Conservation (phyloP, 805 yeast species). For the Lachancea mirantina region DNA sequence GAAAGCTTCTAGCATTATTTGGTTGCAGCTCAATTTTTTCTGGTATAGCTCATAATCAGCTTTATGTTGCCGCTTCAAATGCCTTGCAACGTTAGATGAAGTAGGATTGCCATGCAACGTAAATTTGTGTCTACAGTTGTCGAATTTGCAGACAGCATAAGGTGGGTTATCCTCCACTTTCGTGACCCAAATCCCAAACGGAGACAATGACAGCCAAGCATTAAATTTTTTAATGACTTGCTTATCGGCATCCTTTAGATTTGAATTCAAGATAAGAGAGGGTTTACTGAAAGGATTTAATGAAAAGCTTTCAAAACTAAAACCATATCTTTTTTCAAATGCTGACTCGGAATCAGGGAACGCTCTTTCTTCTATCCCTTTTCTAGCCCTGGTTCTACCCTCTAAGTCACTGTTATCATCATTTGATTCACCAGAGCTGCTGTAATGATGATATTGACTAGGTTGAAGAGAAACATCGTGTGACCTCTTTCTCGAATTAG, state of each 20-base stretch:
- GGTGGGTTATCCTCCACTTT: conserved; percentile 9
- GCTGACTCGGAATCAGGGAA: neutral
- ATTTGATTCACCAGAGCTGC: neutral
- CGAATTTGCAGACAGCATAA: conserved; percentile 10
- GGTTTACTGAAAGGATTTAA: conserved; percentile 4
- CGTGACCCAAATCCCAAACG: conserved; percentile 13
- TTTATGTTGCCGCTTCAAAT: conserved; percentile 9
- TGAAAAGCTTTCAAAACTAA: conserved; percentile 1
- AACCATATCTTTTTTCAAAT: conserved; percentile 2
- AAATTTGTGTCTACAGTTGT: conserved; percentile 9
- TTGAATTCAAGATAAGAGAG: conserved; percentile 3
- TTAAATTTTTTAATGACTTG: conserved; percentile 5
- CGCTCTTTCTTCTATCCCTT: neutral
- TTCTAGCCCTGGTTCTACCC: neutral
- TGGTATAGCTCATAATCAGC: conserved; percentile 10
- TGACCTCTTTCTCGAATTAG: neutral
- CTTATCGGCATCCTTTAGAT: conserved; percentile 1
- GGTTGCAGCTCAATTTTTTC: conserved; percentile 1
- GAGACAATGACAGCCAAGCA: conserved; percentile 11
- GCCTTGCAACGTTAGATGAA: conserved; percentile 9
- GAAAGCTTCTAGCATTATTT: conserved; percentile 2
- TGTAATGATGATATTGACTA: neutral
- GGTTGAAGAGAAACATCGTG: neutral
- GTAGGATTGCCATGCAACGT: conserved; percentile 10
- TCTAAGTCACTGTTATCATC: neutral